Percentiles rank a stretch among this genome's conserved stretches.
Evolutionary conservation across 1,139 yeast species (phyloP).

Genomic region (Sugiyamaella paludigena): DNA sequence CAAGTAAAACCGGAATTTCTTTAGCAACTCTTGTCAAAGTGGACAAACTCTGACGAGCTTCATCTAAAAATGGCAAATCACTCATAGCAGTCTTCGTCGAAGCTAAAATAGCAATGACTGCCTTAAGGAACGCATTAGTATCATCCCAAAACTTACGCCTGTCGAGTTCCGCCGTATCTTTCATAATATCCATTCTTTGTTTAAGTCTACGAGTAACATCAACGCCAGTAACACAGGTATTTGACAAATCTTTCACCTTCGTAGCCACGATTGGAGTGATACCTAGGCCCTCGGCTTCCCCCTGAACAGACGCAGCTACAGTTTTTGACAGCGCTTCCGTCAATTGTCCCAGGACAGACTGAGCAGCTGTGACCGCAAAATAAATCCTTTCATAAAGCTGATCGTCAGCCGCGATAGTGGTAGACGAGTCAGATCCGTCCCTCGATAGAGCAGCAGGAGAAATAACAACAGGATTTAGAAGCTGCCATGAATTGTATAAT

Average conservation of each 20-base stretch:
- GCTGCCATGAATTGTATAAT: conserved; percentile 62
- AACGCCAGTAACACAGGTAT: conserved; percentile 75
- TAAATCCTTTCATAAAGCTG: conserved; percentile 72
- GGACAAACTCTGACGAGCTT: conserved; percentile 76
- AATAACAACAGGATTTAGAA: conserved; percentile 33
- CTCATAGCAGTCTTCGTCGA: conserved; percentile 79
- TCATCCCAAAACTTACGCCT: conserved; percentile 81
- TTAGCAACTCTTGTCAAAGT: conserved; percentile 82
- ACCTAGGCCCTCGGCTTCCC: conserved; percentile 21
- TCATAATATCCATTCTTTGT: conserved; percentile 52
- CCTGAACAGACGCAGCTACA: conserved; percentile 53
- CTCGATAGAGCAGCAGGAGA: conserved; percentile 22
- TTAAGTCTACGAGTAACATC: conserved; percentile 72
- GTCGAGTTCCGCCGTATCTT: conserved; percentile 50
- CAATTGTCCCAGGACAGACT: conserved; percentile 72
- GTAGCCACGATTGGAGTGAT: conserved; percentile 49
- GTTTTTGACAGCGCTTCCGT: conserved; percentile 73
- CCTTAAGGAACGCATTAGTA: conserved; percentile 75
- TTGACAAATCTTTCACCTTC: conserved; percentile 74
- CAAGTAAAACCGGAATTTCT: conserved; percentile 80
- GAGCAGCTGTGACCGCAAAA: conserved; percentile 73
- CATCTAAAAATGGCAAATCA: conserved; percentile 76
- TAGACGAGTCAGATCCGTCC: not conserved
- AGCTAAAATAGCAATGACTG: conserved; percentile 78
- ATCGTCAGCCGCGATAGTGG: conserved; percentile 58